Evolutionary conservation across 495 filamentous ascomycete genomes (phyloP).

Genomic region (Lasiosphaeria miniovina): DNA sequence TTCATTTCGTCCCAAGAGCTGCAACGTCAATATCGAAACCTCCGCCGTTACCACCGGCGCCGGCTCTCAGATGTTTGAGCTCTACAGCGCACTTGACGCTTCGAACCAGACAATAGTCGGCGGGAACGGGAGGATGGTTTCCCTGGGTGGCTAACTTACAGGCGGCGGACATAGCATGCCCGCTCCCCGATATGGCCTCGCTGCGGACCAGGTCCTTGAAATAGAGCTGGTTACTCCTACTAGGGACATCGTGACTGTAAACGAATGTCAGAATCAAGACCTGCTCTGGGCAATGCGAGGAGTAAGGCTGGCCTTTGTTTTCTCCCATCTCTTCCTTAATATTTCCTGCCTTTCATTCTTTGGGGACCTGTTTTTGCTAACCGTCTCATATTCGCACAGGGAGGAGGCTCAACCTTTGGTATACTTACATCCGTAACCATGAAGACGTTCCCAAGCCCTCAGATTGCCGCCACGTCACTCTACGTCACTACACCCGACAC

Average conservation of each 20-base stretch:
- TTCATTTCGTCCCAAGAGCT: slow-evolving; percentile 38
- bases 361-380: background rate
- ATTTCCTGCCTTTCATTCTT: background rate
- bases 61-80: slow-evolving; percentile 37
- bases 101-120: slow-evolving; percentile 37
- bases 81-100: slow-evolving; percentile 30
- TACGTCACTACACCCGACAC: slow-evolving; percentile 14
- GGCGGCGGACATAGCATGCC: slow-evolving; percentile 61
- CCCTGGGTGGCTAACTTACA: slow-evolving; percentile 52
- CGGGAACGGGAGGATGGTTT: slow-evolving; percentile 29
- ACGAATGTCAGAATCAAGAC: slow-evolving; percentile 55
- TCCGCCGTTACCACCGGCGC: slow-evolving; percentile 39
- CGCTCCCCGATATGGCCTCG: slow-evolving; percentile 55
- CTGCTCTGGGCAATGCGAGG: slow-evolving; percentile 68
- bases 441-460: slow-evolving; percentile 34
- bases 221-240: slow-evolving; percentile 58
- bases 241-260: slow-evolving; percentile 53
- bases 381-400: slow-evolving; percentile 28
- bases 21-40: slow-evolving; percentile 31
- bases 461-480: slow-evolving; percentile 22
- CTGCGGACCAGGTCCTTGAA: slow-evolving; percentile 59
- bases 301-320: slow-evolving; percentile 27
- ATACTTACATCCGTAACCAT: slow-evolving; percentile 58
- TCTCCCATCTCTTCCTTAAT: background rate
- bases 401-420: slow-evolving; percentile 63